Base-by-base conservation (phyloP, 192 early-diverging fungal species). In the Entomortierella beljakovae region DNA sequence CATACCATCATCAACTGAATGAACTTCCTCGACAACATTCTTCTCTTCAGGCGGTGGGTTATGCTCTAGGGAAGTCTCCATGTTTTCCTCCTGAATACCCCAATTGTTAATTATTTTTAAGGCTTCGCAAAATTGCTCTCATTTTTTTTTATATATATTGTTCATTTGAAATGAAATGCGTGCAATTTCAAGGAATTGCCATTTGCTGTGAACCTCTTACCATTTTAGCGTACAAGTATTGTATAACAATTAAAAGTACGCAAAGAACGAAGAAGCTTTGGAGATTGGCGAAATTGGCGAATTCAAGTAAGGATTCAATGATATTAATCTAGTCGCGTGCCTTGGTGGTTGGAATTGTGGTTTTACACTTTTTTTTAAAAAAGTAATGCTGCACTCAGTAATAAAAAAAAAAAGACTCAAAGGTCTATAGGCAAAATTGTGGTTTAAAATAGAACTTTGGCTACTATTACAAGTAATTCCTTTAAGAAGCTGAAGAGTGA, bases 41-140 rank as follows among this genome's bases (percentile, higher is more conserved):
- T 80, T 83, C 26, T 66, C 58, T 57, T 80, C 82, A 23, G 62
- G 26, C 13, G 61, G 67, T 28, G 77, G 61, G 31, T 64, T 42
- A 10, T 35, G 49, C 54, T 73, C 81, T 26, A 57, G 57, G 37
- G 70, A 68, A 25, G 73, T 40, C 50, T 83, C 82, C 77, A 80
- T 80, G 63, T 63, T 64, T 56, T 68, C 69, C 29, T 79, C 76
- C 70, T 71, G 22, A 7, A 6, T 9, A 15, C 20, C 15, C 11
- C 15, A 46, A 46, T 20, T 46, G 43, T 40, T 40, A 40, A 40
- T 40, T 40, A 6, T 40, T 40, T 40, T 40, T 40, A 40, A 40
- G 13, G 37, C 13, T 38, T 38, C 37, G 15, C 43, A 46, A 20
- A 20, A 20, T 46, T 3, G 51, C 51, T 53, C 51, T 28, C 51